These are phyloP conservation scores for Boletus sp. DNA, from an alignment of 1,284 basidiomycete genomes.

Conservation along the genomic window DNA sequence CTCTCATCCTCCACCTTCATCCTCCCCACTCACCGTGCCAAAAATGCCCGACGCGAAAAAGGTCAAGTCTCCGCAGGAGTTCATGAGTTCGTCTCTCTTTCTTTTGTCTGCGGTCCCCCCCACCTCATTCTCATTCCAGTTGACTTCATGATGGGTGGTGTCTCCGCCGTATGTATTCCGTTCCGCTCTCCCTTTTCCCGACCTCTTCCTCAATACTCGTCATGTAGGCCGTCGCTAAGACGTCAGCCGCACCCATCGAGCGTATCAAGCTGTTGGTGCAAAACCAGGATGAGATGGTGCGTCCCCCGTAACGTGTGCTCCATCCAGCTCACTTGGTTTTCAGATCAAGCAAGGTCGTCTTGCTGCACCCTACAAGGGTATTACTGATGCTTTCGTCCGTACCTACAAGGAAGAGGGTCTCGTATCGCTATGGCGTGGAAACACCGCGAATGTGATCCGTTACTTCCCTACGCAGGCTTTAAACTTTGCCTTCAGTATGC, in stretches of 20 bases:
- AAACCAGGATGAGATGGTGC: slow-evolving; percentile 93
- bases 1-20: slow-evolving; percentile 42
- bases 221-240: slow-evolving; percentile 89
- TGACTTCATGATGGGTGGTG: slow-evolving; percentile 91
- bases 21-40: slow-evolving; percentile 41
- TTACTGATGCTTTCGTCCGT: slow-evolving; percentile 83
- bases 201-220: slow-evolving; percentile 11
- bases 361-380: slow-evolving; percentile 88
- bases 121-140: slow-evolving; percentile 40
- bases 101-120: background rate
- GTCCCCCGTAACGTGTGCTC: slow-evolving; percentile 15
- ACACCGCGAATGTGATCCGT: slow-evolving; percentile 97
- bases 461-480: slow-evolving; percentile 97
- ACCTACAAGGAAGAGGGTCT: slow-evolving; percentile 91
- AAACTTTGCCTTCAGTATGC: slow-evolving; percentile 91
- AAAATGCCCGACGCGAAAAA: slow-evolving; percentile 78
- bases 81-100: slow-evolving; percentile 46
- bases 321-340: slow-evolving; percentile 19
- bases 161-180: slow-evolving; percentile 68
- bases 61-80: slow-evolving; percentile 77
- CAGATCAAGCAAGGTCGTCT: slow-evolving; percentile 97
- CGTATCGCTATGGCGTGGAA: slow-evolving; percentile 90
- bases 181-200: background rate
- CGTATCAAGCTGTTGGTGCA: slow-evolving; percentile 98
- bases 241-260: slow-evolving; percentile 97